A percentile compares a stretch with the other conserved stretches of the same genome.
Conservation (phyloP, 2,329 filamentous ascomycete genomes). For the Nigrograna mackinnonii region DNA sequence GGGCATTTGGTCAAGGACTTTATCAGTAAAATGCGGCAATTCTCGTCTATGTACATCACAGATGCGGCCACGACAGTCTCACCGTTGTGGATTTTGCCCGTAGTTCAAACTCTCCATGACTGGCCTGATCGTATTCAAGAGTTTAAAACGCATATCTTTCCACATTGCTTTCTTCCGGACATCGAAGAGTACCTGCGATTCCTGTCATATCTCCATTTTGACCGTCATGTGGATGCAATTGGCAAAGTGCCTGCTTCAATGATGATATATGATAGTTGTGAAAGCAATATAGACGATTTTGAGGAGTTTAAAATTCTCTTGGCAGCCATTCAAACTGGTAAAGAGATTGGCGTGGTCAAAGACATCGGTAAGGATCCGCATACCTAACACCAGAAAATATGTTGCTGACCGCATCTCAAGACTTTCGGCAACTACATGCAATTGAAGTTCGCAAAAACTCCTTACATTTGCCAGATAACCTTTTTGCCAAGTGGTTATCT, state of each 20-base stretch:
- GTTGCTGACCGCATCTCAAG: no score
- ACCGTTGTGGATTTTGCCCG: slow-evolving; percentile 44
- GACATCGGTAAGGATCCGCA: slow-evolving; percentile 45
- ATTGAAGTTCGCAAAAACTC: slow-evolving; percentile 28
- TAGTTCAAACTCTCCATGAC: slow-evolving; percentile 32
- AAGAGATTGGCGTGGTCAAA: slow-evolving; percentile 49
- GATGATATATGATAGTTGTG: slow-evolving; percentile 2
- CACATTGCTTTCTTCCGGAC: slow-evolving; percentile 48
- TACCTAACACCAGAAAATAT: no score
- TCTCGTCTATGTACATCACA: slow-evolving; percentile 6
- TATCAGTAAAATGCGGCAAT: slow-evolving; percentile 28
- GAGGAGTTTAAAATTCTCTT: slow-evolving; percentile 40
- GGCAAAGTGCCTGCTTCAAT: slow-evolving; percentile 19
- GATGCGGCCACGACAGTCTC: slow-evolving; percentile 2
- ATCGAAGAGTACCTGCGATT: slow-evolving; percentile 44
- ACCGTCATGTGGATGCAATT: slow-evolving; percentile 23
- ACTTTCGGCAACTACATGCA: slow-evolving; percentile 20
- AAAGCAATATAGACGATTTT: slow-evolving; percentile 14
- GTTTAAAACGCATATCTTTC: slow-evolving; percentile 52
- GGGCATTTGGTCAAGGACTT: slow-evolving; percentile 42
- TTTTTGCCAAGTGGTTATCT: slow-evolving; percentile 43
- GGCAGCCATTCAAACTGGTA: slow-evolving; percentile 48
- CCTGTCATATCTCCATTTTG: slow-evolving; percentile 42
- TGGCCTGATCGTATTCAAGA: slow-evolving; percentile 42
- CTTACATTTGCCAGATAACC: slow-evolving; percentile 59